These are phyloP conservation scores for Hypoxylon fuscum DNA, from an alignment of 495 filamentous ascomycete species.

Conservation along the genomic window DNA sequence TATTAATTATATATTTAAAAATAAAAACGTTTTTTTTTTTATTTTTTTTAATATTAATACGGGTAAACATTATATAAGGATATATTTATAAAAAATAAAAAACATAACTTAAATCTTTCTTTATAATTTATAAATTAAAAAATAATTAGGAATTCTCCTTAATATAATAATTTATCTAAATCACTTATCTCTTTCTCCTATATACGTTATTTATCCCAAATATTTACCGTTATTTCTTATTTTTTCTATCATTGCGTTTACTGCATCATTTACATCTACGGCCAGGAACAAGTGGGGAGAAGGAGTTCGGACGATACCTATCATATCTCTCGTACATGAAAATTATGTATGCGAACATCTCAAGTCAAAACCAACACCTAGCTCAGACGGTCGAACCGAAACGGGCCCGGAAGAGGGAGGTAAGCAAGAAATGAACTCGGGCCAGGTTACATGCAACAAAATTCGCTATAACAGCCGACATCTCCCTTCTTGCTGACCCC, in stretches of 20 bases:
- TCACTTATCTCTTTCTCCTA: too few species aligned
- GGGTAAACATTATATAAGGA: too few species aligned
- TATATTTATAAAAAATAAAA: too few species aligned
- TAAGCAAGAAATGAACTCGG: conserved; percentile 26
- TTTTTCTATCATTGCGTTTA: conserved; percentile 14
- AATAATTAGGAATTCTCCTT: too few species aligned
- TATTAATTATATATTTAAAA: too few species aligned
- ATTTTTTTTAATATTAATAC: too few species aligned
- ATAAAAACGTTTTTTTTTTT: too few species aligned
- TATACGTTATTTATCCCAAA: conserved; percentile 34
- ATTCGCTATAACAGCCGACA: conserved; percentile 15
- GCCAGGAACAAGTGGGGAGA: conserved; percentile 27
- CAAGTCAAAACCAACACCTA: conserved; percentile 6
- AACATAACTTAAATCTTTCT: too few species aligned
- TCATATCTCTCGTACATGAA: conserved; percentile 39
- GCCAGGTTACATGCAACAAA: conserved; percentile 23
- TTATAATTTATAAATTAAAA: too few species aligned
- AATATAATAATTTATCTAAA: too few species aligned
- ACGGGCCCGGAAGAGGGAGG: conserved; percentile 23
- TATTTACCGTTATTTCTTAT: conserved; percentile 34
- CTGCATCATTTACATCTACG: conserved; percentile 23
- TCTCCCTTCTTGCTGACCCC: conserved; percentile 17
- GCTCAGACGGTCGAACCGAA: conserved; percentile 19
- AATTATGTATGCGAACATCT: conserved; percentile 33
- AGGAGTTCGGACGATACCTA: conserved; percentile 35